Evolutionary conservation across 2,329 filamentous ascomycete genomes (phyloP).

Genomic region (Aspergillus proliferans): DNA sequence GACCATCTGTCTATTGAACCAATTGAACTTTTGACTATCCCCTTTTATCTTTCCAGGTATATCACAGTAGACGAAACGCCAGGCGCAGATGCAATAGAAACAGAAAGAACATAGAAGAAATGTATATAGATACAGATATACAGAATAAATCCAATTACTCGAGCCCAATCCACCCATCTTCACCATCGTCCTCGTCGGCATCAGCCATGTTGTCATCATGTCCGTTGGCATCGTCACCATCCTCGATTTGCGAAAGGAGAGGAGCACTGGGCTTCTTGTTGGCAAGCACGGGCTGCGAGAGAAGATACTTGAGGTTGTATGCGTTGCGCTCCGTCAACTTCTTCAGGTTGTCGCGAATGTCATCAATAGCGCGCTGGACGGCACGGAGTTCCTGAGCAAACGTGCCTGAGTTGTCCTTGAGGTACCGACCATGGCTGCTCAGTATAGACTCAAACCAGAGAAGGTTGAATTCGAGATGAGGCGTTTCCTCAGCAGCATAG

Average conservation of each 20-base stretch:
- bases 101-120: slow-evolving; percentile 8
- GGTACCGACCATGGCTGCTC: slow-evolving; percentile 74
- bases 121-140: slow-evolving; percentile 14
- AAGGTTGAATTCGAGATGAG: slow-evolving; percentile 90
- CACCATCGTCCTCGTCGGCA: slow-evolving; percentile 33
- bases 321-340: slow-evolving; percentile 79
- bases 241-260: slow-evolving; percentile 15
- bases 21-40: slow-evolving; percentile 2
- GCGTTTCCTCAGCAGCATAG: slow-evolving; percentile 78
- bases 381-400: slow-evolving; percentile 79
- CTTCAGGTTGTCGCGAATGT: slow-evolving; percentile 76
- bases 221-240: slow-evolving; percentile 19
- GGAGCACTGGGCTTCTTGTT: slow-evolving; percentile 23
- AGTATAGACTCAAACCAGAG: slow-evolving; percentile 82
- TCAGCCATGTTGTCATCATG: slow-evolving; percentile 25
- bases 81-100: slow-evolving; percentile 23
- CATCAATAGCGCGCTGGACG: slow-evolving; percentile 71
- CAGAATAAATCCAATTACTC: slow-evolving; percentile 30
- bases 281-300: slow-evolving; percentile 46
- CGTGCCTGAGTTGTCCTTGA: slow-evolving; percentile 72
- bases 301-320: slow-evolving; percentile 80
- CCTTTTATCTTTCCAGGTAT: slow-evolving; percentile 20
- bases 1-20: not conserved
- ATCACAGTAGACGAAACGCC: slow-evolving; percentile 20
- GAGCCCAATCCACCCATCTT: slow-evolving; percentile 51